Percentiles rank a stretch among this genome's conserved stretches.
phyloP scores from a whole-genome alignment of 2,329 filamentous ascomycete species.

The Trichoderma lentiforme region DNA sequence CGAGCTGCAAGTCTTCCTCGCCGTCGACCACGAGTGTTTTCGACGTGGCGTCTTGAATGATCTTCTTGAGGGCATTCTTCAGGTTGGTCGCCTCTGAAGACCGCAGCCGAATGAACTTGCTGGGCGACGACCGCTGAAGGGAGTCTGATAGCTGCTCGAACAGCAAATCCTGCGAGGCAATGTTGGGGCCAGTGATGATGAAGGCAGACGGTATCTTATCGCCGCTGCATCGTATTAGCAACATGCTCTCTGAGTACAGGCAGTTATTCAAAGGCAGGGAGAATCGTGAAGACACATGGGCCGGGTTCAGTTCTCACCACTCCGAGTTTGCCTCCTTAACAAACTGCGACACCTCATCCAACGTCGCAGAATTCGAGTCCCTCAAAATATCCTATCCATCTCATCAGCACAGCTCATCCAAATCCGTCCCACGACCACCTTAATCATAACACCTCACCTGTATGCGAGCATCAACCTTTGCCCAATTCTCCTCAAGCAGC shows the following conservation, averaged over 20 bases:
- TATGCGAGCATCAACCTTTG: conserved; percentile 59
- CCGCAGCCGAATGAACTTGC: conserved; percentile 62
- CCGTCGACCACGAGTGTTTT: conserved; percentile 49
- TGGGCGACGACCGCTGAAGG: conserved; percentile 45
- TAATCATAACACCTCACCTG: conserved; percentile 35
- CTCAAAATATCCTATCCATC: conserved; percentile 49
- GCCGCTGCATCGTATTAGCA: conserved; percentile 25
- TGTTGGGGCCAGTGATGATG: conserved; percentile 74
- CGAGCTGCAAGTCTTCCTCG: conserved; percentile 51
- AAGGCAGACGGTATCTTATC: conserved; percentile 65
- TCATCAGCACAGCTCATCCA: background rate
- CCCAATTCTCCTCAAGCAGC: conserved; percentile 63
- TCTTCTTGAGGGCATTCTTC: conserved; percentile 67
- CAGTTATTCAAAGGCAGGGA: no score
- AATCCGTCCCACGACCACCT: background rate
- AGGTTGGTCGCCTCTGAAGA: conserved; percentile 71
- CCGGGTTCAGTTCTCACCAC: conserved; percentile 26
- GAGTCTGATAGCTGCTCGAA: conserved; percentile 65
- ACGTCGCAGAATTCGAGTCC: conserved; percentile 58
- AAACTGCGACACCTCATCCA: conserved; percentile 57
- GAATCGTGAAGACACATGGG: background rate
- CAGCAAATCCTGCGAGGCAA: conserved; percentile 70
- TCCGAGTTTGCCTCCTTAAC: conserved; percentile 39
- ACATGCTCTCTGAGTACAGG: background rate
- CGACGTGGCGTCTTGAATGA: conserved; percentile 64